These are phyloP conservation scores for Chaetomium globosum DNA, from an alignment of 2,329 filamentous ascomycete genomes.

Conservation along the genomic window DNA sequence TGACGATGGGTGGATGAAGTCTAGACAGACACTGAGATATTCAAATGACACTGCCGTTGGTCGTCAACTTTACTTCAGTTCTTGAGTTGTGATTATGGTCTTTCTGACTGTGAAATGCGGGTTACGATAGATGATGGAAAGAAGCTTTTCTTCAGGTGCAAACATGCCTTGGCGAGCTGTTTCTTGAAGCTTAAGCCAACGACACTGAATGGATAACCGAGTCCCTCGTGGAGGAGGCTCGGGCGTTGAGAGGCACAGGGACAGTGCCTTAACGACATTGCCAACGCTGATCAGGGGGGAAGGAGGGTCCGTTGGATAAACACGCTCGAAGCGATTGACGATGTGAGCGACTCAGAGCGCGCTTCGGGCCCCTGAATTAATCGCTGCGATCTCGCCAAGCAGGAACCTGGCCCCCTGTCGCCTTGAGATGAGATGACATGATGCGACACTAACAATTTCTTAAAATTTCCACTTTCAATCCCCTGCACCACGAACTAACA, in stretches of 20 bases:
- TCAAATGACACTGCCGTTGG: conserved; percentile 13
- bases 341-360: too few relatives aligned
- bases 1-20: conserved; percentile 20
- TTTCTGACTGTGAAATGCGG: too few relatives aligned
- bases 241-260: too few relatives aligned
- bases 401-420: conserved; percentile 5
- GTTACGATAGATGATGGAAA: not conserved
- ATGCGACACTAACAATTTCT: conserved; percentile 32
- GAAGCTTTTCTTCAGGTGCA: not conserved
- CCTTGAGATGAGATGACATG: conserved; percentile 26
- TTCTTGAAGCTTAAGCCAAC: conserved; percentile 7
- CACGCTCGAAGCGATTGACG: too few relatives aligned
- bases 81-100: not conserved
- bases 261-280: too few relatives aligned
- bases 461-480: conserved; percentile 27
- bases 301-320: too few relatives aligned
- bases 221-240: not conserved
- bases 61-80: not conserved
- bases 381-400: not conserved
- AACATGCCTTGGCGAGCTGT: not conserved
- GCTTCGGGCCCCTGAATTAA: not conserved
- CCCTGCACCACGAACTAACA: conserved; percentile 6
- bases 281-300: too few relatives aligned
- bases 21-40: conserved; percentile 13
- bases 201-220: not conserved